Conservation (phyloP, 805 yeast species). For the Wickerhamiella qilinensis region DNA sequence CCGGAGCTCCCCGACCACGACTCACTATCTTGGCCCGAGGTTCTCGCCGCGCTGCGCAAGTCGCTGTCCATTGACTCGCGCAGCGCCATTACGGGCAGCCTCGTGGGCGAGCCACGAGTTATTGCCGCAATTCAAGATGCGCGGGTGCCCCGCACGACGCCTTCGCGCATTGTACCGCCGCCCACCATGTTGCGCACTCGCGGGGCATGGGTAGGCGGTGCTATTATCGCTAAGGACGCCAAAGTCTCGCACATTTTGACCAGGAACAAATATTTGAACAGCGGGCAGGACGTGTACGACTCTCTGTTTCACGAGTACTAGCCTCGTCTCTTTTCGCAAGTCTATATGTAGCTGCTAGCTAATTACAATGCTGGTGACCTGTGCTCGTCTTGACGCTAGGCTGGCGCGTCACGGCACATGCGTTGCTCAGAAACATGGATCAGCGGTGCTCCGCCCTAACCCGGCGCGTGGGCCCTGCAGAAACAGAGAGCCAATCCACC, state of each 20-base stretch:
- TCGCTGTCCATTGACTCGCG: conserved; percentile 1
- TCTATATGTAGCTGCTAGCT: no score
- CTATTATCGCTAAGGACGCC: background rate
- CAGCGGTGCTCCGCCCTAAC: no score
- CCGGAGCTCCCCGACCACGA: no score
- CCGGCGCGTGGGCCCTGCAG: no score
- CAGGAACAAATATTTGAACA: background rate
- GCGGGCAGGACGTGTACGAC: background rate
- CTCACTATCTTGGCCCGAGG: no score
- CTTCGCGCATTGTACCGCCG: background rate
- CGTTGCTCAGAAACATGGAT: no score
- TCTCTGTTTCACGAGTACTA: background rate
- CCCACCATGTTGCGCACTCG: background rate
- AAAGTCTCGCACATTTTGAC: background rate
- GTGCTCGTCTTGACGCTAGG: no score
- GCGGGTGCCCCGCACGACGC: background rate
- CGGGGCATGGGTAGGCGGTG: conserved; percentile 1
- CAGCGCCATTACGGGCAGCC: background rate
- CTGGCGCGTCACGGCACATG: no score
- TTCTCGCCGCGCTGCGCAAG: background rate
- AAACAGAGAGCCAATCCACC: no score
- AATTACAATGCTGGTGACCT: no score
- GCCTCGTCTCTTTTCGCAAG: no score
- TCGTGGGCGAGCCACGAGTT: background rate
- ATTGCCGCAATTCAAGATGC: background rate